Conservation (phyloP, 148 eudicot species). For the Fagopyrum homotropicum region DNA sequence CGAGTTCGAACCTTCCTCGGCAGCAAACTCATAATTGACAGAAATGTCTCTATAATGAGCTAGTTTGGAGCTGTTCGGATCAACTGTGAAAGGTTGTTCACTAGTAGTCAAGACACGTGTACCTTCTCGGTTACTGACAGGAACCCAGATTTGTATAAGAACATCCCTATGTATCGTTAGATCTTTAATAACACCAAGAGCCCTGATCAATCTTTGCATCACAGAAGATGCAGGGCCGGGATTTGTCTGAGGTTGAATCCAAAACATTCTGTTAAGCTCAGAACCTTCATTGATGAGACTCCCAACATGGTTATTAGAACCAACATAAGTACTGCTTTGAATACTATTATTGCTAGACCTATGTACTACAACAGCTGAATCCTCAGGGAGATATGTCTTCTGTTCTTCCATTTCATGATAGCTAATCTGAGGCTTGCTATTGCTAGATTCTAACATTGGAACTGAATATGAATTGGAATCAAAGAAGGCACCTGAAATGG, state of each 20-base stretch:
- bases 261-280: conserved; percentile 42
- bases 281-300: conserved; percentile 30
- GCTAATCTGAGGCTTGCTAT: conserved; percentile 21
- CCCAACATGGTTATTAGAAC: conserved; percentile 17
- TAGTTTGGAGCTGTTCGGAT: conserved; percentile 46
- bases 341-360: background rate
- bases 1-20: conserved; percentile 39
- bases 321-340: conserved; percentile 7
- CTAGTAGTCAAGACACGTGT: conserved; percentile 51
- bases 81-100: conserved; percentile 58
- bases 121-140: conserved; percentile 44
- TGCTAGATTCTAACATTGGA: conserved; percentile 38
- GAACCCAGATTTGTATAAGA: conserved; percentile 84
- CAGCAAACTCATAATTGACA: conserved; percentile 55
- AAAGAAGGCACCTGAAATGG: conserved; percentile 30
- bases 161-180: conserved; percentile 42
- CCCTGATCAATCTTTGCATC: conserved; percentile 51
- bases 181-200: conserved; percentile 48
- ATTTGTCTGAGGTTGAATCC: conserved; percentile 57
- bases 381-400: background rate
- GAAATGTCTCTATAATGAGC: conserved; percentile 60
- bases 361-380: background rate
- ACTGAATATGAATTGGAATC: conserved; percentile 44
- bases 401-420: background rate
- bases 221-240: conserved; percentile 36